Evolutionary conservation across 2,329 filamentous ascomycete species (phyloP).

Genomic region (Calycina herbarum): DNA sequence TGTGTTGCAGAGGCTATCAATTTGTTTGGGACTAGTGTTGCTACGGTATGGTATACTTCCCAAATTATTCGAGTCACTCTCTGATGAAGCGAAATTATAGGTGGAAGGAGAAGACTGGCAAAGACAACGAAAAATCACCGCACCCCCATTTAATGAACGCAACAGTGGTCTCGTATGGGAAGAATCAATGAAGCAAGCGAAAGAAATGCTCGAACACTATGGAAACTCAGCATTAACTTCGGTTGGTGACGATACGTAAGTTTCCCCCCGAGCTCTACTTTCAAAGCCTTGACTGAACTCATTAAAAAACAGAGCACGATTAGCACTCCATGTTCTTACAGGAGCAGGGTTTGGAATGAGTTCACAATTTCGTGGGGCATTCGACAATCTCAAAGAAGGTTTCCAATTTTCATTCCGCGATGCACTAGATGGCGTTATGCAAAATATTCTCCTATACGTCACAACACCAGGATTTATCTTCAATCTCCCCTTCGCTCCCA

Average conservation of each 20-base stretch:
- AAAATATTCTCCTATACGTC: neutral
- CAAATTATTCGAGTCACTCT: neutral
- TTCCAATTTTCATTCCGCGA: conserved; percentile 7
- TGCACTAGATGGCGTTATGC: neutral
- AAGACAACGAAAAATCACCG: conserved; percentile 43
- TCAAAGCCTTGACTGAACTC: neutral
- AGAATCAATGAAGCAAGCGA: conserved; percentile 36
- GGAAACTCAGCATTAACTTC: neutral
- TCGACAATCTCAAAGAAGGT: neutral
- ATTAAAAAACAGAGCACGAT: conserved; percentile 45
- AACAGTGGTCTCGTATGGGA: conserved; percentile 42
- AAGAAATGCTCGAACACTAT: conserved; percentile 35
- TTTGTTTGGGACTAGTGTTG: neutral
- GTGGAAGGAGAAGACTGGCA: conserved; percentile 39
- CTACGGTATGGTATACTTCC: neutral
- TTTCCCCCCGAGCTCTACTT: neutral
- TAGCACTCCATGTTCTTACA: conserved; percentile 52
- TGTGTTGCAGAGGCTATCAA: neutral
- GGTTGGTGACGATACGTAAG: conserved; percentile 29
- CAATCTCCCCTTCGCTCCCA: neutral
- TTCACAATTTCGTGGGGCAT: conserved; percentile 8
- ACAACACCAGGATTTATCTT: neutral
- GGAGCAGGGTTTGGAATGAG: conserved; percentile 46
- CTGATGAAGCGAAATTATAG: neutral
- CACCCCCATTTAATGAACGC: conserved; percentile 44